Percentiles rank a stretch among this genome's conserved stretches.
phyloP scores from a whole-genome alignment of 1,284 basidiomycete genomes.

The Phellopilus nigrolimitatus region DNA sequence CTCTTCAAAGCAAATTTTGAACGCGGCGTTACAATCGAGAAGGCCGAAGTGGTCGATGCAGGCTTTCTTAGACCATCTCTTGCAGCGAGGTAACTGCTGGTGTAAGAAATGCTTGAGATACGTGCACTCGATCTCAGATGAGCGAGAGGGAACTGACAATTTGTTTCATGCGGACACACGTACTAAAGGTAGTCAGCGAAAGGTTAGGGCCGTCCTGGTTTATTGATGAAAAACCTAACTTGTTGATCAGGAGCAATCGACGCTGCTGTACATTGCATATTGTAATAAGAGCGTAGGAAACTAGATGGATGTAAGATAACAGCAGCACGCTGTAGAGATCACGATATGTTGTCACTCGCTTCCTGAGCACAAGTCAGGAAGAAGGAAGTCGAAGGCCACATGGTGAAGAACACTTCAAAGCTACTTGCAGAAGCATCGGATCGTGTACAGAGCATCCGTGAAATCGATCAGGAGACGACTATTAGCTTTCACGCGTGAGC shows the following conservation, averaged over 20 bases:
- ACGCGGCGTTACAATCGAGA: conserved; percentile 25
- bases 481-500: no score
- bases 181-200: conserved; percentile 23
- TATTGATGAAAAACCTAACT: not conserved
- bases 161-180: conserved; percentile 43
- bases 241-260: conserved; percentile 1
- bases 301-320: no score
- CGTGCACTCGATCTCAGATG: not conserved
- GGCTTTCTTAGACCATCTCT: conserved; percentile 37
- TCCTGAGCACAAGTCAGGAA: no score
- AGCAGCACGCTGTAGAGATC: no score
- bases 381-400: no score
- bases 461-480: no score
- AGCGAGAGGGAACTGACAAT: conserved; percentile 36
- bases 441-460: no score
- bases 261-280: conserved; percentile 6
- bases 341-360: no score
- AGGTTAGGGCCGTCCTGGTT: conserved; percentile 1
- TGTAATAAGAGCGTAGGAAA: conserved; percentile 12
- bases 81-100: conserved; percentile 42
- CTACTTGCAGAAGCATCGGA: no score
- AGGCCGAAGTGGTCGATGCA: conserved; percentile 27
- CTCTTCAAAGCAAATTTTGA: conserved; percentile 23
- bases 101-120: not conserved
- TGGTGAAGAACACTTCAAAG: no score